A percentile compares a stretch with the other conserved stretches of the same genome.
These are phyloP conservation scores for Quercus gilva DNA, from an alignment of 306 rosid genomes.

Conservation along the genomic window DNA sequence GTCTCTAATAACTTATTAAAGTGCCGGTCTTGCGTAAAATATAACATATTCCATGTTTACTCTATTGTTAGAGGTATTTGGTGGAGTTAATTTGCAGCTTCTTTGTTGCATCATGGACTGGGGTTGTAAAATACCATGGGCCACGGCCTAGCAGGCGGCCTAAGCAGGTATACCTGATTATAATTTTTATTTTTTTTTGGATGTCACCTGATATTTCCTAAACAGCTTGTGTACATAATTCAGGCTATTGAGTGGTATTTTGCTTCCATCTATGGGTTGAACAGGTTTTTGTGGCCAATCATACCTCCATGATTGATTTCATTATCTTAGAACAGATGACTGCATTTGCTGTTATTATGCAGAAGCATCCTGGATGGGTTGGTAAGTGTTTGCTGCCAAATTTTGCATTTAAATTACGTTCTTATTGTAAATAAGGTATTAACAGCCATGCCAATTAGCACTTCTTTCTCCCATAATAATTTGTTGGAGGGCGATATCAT, in stretches of 20 bases:
- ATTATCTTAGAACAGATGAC: constrained; percentile 96
- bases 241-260: constrained; percentile 15
- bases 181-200: background rate
- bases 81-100: constrained; percentile 95
- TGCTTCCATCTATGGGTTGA: constrained; percentile 19
- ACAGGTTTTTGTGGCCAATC: constrained; percentile 97
- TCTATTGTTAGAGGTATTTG: constrained; percentile 62
- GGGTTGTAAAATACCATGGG: constrained; percentile 96
- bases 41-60: constrained; percentile 1
- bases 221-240: background rate
- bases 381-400: constrained; percentile 52
- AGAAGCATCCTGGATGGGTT: constrained; percentile 99
- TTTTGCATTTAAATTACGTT: background rate
- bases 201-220: constrained; percentile 8
- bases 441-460: too few relatives aligned
- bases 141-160: constrained; percentile 96
- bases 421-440: background rate
- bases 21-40: background rate
- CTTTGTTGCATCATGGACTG: constrained; percentile 99
- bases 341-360: constrained; percentile 98
- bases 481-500: too few relatives aligned
- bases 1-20: background rate
- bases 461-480: too few relatives aligned
- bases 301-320: constrained; percentile 98
- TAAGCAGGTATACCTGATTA: constrained; percentile 55